Evolutionary conservation across 495 filamentous ascomycete genomes (phyloP).

Genomic region (Ramalina peruviana): DNA sequence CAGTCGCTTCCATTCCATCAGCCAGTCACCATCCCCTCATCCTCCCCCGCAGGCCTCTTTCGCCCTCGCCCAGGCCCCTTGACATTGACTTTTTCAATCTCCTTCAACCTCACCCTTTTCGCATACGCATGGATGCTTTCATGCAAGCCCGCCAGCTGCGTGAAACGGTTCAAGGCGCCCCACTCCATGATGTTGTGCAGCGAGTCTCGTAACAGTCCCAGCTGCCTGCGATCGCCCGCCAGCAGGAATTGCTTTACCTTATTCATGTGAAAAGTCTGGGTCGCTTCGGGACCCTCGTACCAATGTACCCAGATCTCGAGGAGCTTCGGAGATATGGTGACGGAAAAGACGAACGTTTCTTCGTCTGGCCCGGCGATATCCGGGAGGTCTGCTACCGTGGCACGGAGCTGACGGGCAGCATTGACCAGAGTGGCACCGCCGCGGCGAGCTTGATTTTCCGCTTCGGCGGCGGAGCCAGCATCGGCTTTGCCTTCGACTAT

Average conservation of each 20-base stretch:
- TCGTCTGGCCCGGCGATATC: neutral
- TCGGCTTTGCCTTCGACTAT: conserved; percentile 1
- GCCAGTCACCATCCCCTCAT: no score
- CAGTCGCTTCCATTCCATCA: no score
- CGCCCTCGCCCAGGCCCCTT: no score
- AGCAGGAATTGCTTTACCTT: neutral
- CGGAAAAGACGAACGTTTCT: conserved; percentile 5
- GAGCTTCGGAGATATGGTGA: neutral
- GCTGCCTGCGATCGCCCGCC: neutral
- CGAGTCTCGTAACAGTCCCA: neutral
- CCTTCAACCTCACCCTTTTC: no score
- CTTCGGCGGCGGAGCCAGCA: neutral
- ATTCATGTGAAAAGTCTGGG: conserved; percentile 7
- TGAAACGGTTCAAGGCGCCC: neutral
- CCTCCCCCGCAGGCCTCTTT: no score
- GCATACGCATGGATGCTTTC: no score
- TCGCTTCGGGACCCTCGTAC: neutral
- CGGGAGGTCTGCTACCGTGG: neutral
- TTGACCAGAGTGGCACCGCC: conserved; percentile 2
- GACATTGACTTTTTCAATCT: no score
- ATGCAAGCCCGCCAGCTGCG: no score
- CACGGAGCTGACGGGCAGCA: neutral
- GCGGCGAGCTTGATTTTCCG: conserved; percentile 1
- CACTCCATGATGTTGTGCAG: conserved; percentile 7
- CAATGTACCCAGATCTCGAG: conserved; percentile 5